These are phyloP conservation scores for Cerioporus squamosus DNA, from an alignment of 1,284 basidiomycete species.

Conservation along the genomic window DNA sequence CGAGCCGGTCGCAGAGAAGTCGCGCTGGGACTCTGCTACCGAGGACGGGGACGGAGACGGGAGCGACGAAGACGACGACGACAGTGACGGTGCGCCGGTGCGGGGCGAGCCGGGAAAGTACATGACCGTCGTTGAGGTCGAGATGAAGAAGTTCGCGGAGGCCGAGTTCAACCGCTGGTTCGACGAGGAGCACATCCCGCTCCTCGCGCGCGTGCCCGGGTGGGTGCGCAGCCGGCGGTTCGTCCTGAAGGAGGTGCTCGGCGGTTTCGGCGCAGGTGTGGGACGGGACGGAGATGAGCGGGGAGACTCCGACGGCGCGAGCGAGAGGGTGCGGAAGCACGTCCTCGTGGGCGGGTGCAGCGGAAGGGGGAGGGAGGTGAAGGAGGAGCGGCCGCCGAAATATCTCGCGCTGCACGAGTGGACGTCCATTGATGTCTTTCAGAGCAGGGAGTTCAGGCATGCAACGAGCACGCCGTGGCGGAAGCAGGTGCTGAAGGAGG, in stretches of 20 bases:
- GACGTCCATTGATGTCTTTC: conserved; percentile 24
- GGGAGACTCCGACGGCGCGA: not conserved
- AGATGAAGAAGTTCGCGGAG: conserved; percentile 38
- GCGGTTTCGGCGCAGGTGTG: not conserved
- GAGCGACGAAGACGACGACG: not conserved
- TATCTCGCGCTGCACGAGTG: conserved; percentile 41
- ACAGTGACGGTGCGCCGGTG: not conserved
- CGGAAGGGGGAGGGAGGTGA: not conserved
- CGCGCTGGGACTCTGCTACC: no score
- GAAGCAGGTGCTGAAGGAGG: conserved; percentile 26
- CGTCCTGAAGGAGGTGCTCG: conserved; percentile 32
- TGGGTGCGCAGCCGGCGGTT: conserved; percentile 41
- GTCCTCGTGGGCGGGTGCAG: not conserved
- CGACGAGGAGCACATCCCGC: conserved; percentile 40
- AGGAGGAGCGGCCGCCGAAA: conserved; percentile 29
- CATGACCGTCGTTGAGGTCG: conserved; percentile 38
- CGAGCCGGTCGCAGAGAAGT: conserved; percentile 29
- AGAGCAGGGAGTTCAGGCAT: conserved; percentile 30
- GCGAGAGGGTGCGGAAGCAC: not conserved
- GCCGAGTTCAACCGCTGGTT: conserved; percentile 46
- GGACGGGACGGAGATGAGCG: not conserved
- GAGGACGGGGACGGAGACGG: not conserved
- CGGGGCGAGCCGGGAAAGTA: conserved; percentile 27
- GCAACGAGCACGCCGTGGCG: conserved; percentile 36
- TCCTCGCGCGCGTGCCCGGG: conserved; percentile 38